phyloP scores from a whole-genome alignment of 75 land plant genomes.

The Selaginella tamariscina region DNA sequence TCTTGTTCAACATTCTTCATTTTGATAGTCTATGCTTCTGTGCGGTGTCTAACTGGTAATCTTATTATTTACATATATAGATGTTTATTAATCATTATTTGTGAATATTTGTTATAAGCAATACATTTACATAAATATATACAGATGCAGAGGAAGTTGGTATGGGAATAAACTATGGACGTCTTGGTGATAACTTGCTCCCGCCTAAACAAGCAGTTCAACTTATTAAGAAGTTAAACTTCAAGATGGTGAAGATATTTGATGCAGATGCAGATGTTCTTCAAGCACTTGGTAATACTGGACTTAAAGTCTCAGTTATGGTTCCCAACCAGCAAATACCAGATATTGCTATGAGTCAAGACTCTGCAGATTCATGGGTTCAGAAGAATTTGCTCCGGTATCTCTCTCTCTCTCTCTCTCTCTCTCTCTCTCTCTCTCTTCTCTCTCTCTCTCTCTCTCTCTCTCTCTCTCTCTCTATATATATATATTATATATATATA shows the following conservation, averaged over 20 bases:
- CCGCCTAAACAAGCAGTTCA: neutral
- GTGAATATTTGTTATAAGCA: too few species aligned
- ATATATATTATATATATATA: too few species aligned
- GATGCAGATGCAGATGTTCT: neutral
- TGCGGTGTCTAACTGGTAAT: too few species aligned
- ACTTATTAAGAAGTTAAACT: neutral
- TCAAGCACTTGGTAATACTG: slow-evolving; percentile 3
- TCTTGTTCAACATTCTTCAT: too few species aligned
- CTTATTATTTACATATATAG: too few species aligned
- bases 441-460: too few species aligned
- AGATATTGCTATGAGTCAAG: neutral
- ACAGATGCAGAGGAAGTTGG: neutral
- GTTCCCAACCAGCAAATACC: slow-evolving; percentile 1
- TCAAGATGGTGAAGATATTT: neutral
- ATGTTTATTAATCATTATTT: too few species aligned
- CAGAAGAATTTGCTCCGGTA: neutral
- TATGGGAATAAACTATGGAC: slow-evolving; percentile 6
- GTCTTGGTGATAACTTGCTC: neutral
- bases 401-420: too few species aligned
- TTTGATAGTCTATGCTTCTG: too few species aligned
- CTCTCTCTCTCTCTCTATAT: too few species aligned
- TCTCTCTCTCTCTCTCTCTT: too few species aligned
- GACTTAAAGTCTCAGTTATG: neutral
- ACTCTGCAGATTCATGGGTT: neutral
- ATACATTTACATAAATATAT: too few species aligned